Evolutionary conservation across 1,284 basidiomycete genomes (phyloP), one percentile per base, ranked within the genome.

Genomic region (Chalciporus piperatoides): DNA sequence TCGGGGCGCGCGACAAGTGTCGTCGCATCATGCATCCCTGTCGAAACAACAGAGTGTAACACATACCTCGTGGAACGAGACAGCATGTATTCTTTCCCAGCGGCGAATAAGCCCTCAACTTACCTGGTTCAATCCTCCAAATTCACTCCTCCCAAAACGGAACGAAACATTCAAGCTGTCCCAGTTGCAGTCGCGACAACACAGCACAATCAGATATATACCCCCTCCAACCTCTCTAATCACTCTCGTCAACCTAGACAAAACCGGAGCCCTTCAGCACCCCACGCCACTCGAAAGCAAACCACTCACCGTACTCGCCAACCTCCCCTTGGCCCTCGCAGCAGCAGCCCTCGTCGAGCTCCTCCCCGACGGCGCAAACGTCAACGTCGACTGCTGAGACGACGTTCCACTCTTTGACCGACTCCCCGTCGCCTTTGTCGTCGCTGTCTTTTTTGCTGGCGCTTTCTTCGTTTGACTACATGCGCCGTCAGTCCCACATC

Each of bases 301-400:
- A 14, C 30, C 35, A 56, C 67, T 32, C 35, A 69, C 66, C 42
- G 53, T 55, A 19, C 9, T 56, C 5, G 54, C 73, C 67, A 82
- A 77, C 63, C 68, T 82, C 17, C 75, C 75, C 59, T 72, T 77
- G 6, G 83, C 80, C 54, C 71, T 79, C 12, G 77, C 71, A 3
- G 84, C 82, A 23, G 84, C 81, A 0, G 79, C 72, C 47, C 84
- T 58, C 1, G 69, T 74, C 10, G 81, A 77, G 2, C 72, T 72
- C 17, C 81, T 69, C n/a, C 78, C 76, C 9, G 79, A 74, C 7
- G 85, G 79, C 0, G 80, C 77, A 55, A 87, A 87, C 36, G 68
- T 77, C 47, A 91, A 69, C 44, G 82, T 86, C 0, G 76, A 59
- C 59, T 68, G 62, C 8, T 67, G 60, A 10, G 64, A 46, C 1